Percentiles rank a stretch among this genome's conserved stretches.
Evolutionary conservation across 1,284 basidiomycete genomes (phyloP).

Genomic region (Moniliella sp.): DNA sequence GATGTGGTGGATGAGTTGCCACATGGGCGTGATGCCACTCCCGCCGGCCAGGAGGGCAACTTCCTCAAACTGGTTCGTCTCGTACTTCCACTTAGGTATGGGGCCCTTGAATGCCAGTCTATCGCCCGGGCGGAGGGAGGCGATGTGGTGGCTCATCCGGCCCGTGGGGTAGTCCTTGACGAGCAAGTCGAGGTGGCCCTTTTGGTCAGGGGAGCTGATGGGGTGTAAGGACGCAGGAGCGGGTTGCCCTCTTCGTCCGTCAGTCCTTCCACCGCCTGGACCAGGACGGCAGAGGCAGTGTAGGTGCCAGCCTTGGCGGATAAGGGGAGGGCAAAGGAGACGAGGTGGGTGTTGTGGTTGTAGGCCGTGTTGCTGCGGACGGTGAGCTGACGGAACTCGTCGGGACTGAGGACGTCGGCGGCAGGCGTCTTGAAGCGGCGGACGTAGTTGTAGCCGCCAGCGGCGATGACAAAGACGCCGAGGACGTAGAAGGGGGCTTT

Average conservation of each 20-base stretch:
- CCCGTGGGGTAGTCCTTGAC: constrained; percentile 96
- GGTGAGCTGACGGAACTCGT: too few species aligned
- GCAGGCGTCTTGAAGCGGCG: too few species aligned
- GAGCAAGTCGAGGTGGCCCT: constrained; percentile 79
- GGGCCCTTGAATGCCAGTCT: constrained; percentile 75
- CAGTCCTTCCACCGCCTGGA: too few species aligned
- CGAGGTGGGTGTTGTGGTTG: too few species aligned
- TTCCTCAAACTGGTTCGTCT: constrained; percentile 34
- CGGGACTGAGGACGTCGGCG: too few species aligned
- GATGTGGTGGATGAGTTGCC: constrained; percentile 69
- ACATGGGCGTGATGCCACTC: constrained; percentile 66
- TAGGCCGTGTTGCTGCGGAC: too few species aligned
- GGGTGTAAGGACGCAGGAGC: constrained; percentile 83
- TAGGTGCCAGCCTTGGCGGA: too few species aligned
- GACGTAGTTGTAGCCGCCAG: too few species aligned
- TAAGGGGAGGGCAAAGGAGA: too few species aligned
- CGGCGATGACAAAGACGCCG: too few species aligned
- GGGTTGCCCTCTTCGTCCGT: constrained; percentile 76
- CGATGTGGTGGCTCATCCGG: constrained; percentile 67
- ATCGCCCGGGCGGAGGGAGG: constrained; percentile 46
- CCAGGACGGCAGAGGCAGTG: too few species aligned
- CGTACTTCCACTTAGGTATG: constrained; percentile 53
- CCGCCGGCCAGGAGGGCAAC: constrained; percentile 87
- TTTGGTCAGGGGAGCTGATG: constrained; percentile 71
- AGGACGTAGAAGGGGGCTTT: too few species aligned